phyloP scores from a whole-genome alignment of 192 early-diverging fungal genomes.

The Cladochytrium replicatum region DNA sequence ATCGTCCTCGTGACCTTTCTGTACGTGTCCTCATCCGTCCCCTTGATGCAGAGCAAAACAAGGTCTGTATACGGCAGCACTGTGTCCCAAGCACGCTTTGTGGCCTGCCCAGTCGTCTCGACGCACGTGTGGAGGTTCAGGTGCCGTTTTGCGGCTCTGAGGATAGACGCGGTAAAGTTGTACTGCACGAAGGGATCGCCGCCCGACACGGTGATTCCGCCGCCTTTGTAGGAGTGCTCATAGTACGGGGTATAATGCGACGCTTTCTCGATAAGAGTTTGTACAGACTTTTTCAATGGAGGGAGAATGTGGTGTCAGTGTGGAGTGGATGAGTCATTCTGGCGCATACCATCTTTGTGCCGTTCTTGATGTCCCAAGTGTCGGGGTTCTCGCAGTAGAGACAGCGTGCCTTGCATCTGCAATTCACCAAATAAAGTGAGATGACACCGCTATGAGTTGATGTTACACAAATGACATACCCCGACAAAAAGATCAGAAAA shows the following conservation, averaged over 20 bases:
- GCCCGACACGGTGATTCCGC: slow-evolving; percentile 15
- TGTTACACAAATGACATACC: slow-evolving; percentile 1
- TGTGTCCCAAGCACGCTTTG: slow-evolving; percentile 9
- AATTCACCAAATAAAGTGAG: neutral
- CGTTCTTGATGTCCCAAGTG: slow-evolving; percentile 13
- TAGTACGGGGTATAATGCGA: slow-evolving; percentile 4
- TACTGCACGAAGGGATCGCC: slow-evolving; percentile 16
- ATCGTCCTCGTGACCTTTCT: slow-evolving; percentile 6
- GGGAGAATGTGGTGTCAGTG: neutral
- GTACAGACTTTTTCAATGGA: slow-evolving; percentile 2
- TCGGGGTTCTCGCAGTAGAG: slow-evolving; percentile 16
- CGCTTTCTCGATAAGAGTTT: slow-evolving; percentile 5
- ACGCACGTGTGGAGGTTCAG: slow-evolving; percentile 15
- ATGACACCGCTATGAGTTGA: neutral
- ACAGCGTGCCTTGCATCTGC: slow-evolving; percentile 9
- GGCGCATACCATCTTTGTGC: slow-evolving; percentile 2
- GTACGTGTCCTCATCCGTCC: slow-evolving; percentile 1
- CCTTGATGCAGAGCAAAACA: slow-evolving; percentile 14
- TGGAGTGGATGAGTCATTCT: neutral
- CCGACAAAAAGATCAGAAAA: slow-evolving; percentile 13
- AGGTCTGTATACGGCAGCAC: slow-evolving; percentile 17
- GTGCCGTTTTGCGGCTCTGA: slow-evolving; percentile 13
- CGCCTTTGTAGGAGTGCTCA: slow-evolving; percentile 9
- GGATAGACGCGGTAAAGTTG: slow-evolving; percentile 5
- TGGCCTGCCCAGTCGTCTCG: slow-evolving; percentile 14